A percentile compares a stretch with the other conserved stretches of the same genome.
phyloP scores from a whole-genome alignment of 169 alveolate genomes.

The Cryptosporidium canis region DNA sequence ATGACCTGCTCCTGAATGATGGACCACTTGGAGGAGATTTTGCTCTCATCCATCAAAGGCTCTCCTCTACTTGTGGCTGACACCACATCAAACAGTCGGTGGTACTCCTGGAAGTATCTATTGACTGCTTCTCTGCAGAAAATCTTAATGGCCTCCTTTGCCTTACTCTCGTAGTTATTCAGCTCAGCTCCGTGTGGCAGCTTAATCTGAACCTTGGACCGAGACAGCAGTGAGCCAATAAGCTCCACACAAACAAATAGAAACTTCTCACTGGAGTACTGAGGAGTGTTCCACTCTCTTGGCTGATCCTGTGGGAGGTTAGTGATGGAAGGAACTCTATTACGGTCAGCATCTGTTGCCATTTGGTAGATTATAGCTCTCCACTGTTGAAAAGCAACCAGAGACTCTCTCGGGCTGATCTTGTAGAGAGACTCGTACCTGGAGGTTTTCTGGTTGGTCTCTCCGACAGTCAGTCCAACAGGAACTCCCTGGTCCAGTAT shows the following conservation, averaged over 20 bases:
- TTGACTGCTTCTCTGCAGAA: constrained; percentile 66
- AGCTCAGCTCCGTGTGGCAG: constrained; percentile 59
- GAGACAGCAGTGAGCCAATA: constrained; percentile 16
- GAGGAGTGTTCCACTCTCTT: constrained; percentile 67
- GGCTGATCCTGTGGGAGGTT: constrained; percentile 47
- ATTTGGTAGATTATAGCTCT: constrained; percentile 18
- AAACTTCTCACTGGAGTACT: constrained; percentile 60
- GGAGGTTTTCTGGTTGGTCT: constrained; percentile 3
- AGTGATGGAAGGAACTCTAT: not conserved
- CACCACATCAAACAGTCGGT: constrained; percentile 9
- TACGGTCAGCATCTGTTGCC: not conserved
- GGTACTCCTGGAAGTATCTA: constrained; percentile 25
- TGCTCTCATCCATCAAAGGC: constrained; percentile 12
- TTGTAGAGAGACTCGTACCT: constrained; percentile 33
- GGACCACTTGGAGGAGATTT: constrained; percentile 30
- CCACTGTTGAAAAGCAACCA: constrained; percentile 72
- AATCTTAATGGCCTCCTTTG: constrained; percentile 1
- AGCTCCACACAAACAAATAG: constrained; percentile 59
- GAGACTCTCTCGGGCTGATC: not conserved
- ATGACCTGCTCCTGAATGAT: constrained; percentile 55
- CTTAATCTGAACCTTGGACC: not conserved
- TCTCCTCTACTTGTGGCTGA: constrained; percentile 10
- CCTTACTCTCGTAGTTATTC: constrained; percentile 2
- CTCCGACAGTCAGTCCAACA: constrained; percentile 68
- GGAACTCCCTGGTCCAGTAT: constrained; percentile 50